phyloP scores from a whole-genome alignment of 1,284 basidiomycete species.

The Phenoliferia sp. region DNA sequence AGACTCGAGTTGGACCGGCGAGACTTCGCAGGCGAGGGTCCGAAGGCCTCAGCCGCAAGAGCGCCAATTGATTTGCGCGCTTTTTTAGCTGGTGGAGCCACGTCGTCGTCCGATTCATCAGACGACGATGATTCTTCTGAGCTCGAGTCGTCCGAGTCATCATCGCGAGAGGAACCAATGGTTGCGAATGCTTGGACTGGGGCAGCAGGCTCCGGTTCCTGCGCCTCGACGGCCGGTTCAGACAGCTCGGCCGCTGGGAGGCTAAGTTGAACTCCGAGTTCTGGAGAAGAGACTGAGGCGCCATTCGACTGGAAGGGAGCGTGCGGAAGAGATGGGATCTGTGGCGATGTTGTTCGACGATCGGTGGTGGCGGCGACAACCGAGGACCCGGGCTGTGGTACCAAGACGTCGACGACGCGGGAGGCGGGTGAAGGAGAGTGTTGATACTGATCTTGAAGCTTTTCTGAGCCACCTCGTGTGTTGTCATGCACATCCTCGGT shows the following conservation, averaged over 20 bases:
- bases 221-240: background rate
- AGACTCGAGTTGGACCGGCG: background rate
- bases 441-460: no score
- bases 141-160: background rate
- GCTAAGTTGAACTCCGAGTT: no score
- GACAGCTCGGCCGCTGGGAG: no score
- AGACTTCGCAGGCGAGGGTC: background rate
- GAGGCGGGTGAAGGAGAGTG: background rate
- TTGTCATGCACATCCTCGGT: background rate
- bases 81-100: background rate
- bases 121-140: background rate
- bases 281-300: no score
- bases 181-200: background rate
- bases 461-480: background rate
- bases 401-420: background rate
- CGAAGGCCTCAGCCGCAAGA: conserved; percentile 13
- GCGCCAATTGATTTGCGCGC: conserved; percentile 1
- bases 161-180: background rate
- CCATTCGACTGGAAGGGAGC: no score
- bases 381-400: no score
- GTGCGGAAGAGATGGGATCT: no score
- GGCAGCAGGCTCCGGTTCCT: background rate
- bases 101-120: background rate
- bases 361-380: background rate
- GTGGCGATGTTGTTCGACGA: no score